Conservation (phyloP, 495 filamentous ascomycete genomes). For the Sordaria brevicollis region DNA sequence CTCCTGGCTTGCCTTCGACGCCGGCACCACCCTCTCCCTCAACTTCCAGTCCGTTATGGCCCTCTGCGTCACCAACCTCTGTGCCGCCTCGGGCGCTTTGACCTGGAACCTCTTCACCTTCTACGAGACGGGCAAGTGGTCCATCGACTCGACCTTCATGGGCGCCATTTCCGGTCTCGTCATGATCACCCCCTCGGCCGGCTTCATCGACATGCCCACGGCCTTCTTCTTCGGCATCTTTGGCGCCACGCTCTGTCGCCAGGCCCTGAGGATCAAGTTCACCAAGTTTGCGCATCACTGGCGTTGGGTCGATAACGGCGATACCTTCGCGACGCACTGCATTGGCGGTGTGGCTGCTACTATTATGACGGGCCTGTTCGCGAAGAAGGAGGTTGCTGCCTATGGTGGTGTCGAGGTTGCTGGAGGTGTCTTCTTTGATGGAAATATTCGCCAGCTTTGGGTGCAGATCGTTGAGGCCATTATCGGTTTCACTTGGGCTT, state of each 20-base stretch:
- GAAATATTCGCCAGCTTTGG: constrained; percentile 13
- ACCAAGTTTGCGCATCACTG: constrained; percentile 33
- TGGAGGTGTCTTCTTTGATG: constrained; percentile 17
- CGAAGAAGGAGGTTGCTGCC: constrained; percentile 24
- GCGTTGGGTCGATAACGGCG: constrained; percentile 58
- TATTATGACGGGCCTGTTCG: constrained; percentile 68
- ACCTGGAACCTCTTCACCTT: constrained; percentile 83
- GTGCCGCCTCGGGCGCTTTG: constrained; percentile 70
- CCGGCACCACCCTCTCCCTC: constrained; percentile 79
- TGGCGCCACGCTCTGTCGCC: constrained; percentile 83
- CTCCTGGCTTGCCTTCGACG: constrained; percentile 94
- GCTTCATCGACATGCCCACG: constrained; percentile 78
- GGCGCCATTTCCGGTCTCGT: constrained; percentile 79
- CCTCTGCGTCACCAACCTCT: constrained; percentile 88
- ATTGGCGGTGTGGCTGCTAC: constrained; percentile 70
- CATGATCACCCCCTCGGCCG: constrained; percentile 72
- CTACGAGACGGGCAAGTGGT: constrained; percentile 85
- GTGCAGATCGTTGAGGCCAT: constrained; percentile 18
- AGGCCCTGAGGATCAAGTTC: constrained; percentile 82
- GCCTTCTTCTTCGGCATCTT: constrained; percentile 72
- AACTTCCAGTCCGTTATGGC: constrained; percentile 88
- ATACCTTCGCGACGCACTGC: constrained; percentile 72
- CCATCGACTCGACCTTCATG: constrained; percentile 93
- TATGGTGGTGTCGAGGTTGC: constrained; percentile 18
- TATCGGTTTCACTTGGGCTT: constrained; percentile 17